Conservation (phyloP, 2,329 filamentous ascomycete species). For the Pseudopyrenochaeta lycopersici region DNA sequence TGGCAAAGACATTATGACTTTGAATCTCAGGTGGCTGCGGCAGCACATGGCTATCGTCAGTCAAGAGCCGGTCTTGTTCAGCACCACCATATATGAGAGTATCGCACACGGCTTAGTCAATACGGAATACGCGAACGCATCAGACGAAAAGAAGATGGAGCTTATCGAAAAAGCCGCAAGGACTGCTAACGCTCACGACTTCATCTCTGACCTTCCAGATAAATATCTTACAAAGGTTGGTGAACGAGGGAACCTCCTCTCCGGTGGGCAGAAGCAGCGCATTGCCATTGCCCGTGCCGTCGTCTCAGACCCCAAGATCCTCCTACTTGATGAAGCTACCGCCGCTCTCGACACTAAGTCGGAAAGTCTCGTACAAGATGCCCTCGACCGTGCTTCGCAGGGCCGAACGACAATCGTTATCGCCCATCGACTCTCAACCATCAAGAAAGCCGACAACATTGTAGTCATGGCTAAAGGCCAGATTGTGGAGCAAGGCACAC, state of each 20-base stretch:
- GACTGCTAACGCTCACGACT: slow-evolving; percentile 94
- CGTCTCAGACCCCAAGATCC: slow-evolving; percentile 88
- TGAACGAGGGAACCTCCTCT: slow-evolving; percentile 89
- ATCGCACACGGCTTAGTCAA: slow-evolving; percentile 92
- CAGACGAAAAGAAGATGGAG: slow-evolving; percentile 72
- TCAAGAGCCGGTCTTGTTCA: slow-evolving; percentile 91
- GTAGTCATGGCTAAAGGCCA: slow-evolving; percentile 86
- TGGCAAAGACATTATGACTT: slow-evolving; percentile 78
- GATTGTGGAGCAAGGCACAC: slow-evolving; percentile 93
- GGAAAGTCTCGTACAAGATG: slow-evolving; percentile 92
- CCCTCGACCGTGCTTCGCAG: slow-evolving; percentile 83
- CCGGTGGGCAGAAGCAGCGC: slow-evolving; percentile 95
- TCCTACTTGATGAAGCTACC: slow-evolving; percentile 94
- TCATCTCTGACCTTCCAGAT: slow-evolving; percentile 82
- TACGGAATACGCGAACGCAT: slow-evolving; percentile 73
- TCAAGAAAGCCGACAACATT: slow-evolving; percentile 93
- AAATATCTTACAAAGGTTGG: slow-evolving; percentile 96
- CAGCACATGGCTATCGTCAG: slow-evolving; percentile 92
- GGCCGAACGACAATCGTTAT: slow-evolving; percentile 96
- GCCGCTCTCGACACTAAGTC: slow-evolving; percentile 93
- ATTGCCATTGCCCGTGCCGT: slow-evolving; percentile 93
- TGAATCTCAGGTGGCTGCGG: slow-evolving; percentile 91
- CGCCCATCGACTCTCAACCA: slow-evolving; percentile 93
- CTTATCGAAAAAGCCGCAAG: slow-evolving; percentile 82
- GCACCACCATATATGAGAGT: slow-evolving; percentile 87